Evolutionary conservation across 352 stramenopile genomes (phyloP).

Genomic region (Phytopythium chamaehyphon): DNA sequence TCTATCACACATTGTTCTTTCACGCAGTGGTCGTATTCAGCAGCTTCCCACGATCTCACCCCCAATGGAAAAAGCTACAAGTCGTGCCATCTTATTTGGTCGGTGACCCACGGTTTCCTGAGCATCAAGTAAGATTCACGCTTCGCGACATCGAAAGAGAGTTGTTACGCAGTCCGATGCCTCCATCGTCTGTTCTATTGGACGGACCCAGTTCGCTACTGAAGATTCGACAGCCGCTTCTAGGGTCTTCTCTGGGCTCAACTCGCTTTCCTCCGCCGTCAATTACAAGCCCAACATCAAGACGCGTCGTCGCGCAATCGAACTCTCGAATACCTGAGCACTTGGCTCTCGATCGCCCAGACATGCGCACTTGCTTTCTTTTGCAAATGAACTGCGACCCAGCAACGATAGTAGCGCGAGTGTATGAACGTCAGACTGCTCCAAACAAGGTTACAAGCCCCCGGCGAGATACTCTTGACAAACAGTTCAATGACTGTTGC

Average conservation of each 20-base stretch:
- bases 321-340: constrained; percentile 18
- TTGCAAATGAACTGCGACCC: constrained; percentile 69
- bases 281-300: constrained; percentile 5
- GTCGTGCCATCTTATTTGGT: constrained; percentile 46
- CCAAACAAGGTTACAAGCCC: neutral
- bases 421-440: constrained; percentile 45
- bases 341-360: constrained; percentile 31
- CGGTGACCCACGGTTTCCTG: constrained; percentile 6
- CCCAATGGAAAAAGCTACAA: constrained; percentile 77
- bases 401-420: constrained; percentile 37
- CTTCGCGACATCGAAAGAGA: constrained; percentile 85
- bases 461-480: constrained; percentile 28
- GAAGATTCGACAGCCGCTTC: neutral
- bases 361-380: constrained; percentile 85
- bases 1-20: constrained; percentile 89
- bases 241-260: neutral
- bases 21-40: constrained; percentile 50
- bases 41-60: constrained; percentile 43
- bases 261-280: neutral
- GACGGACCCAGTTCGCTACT: constrained; percentile 14
- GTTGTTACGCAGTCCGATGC: constrained; percentile 61
- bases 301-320: constrained; percentile 17
- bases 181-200: neutral
- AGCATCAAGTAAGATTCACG: constrained; percentile 36
- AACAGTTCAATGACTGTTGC: constrained; percentile 71